Conservation (phyloP, 2,329 filamentous ascomycete genomes). For the Penicillium sp. region DNA sequence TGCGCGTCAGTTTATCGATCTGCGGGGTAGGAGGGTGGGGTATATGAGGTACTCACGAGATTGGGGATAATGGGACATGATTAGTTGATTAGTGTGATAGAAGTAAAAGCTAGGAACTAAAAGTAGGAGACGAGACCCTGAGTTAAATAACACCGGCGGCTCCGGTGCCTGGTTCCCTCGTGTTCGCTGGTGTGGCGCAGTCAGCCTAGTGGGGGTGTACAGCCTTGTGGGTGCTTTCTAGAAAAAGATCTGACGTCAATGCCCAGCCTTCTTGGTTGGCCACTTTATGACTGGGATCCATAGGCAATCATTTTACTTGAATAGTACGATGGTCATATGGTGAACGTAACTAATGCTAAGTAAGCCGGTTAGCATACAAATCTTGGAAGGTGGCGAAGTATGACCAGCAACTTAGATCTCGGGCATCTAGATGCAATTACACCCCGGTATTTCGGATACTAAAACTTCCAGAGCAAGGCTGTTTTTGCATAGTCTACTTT, state of each 20-base stretch:
- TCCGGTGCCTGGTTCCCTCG: neutral
- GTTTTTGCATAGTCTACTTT: too few relatives aligned
- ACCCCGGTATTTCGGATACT: too few relatives aligned
- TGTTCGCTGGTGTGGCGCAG: constrained; percentile 20
- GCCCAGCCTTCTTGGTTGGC: neutral
- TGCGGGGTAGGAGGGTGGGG: neutral
- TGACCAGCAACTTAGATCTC: too few relatives aligned
- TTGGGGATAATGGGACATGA: constrained; percentile 24
- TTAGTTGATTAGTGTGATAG: neutral
- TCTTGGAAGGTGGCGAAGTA: too few relatives aligned
- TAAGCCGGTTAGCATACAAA: too few relatives aligned
- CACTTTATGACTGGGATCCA: neutral
- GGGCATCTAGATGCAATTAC: too few relatives aligned
- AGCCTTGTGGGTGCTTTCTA: constrained; percentile 14
- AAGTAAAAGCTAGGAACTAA: too few relatives aligned
- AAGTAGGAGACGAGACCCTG: neutral
- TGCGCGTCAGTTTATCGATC: neutral
- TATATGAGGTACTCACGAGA: constrained; percentile 16
- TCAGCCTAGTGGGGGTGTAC: constrained; percentile 15
- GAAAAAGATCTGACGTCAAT: constrained; percentile 13
- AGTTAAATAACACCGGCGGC: neutral
- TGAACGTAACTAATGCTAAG: too few relatives aligned
- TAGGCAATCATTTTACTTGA: neutral
- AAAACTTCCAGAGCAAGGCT: too few relatives aligned
- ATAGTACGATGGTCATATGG: neutral